phyloP scores from a whole-genome alignment of 108 stramenopile species.

The Cyclotella sp. region DNA sequence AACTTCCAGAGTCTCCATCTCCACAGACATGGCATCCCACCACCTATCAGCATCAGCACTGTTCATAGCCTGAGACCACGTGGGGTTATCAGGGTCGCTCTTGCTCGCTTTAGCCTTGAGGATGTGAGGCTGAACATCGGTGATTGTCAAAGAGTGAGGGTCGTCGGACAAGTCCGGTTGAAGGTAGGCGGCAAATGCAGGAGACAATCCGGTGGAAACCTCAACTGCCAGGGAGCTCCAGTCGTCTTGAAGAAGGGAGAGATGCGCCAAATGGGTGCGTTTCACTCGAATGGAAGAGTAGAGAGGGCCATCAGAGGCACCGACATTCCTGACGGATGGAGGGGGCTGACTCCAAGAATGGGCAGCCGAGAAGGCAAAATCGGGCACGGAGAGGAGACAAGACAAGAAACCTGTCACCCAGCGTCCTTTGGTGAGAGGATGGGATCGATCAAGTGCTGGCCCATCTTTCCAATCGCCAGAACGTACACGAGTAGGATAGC shows the following conservation, averaged over 20 bases:
- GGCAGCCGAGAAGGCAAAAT: not conserved
- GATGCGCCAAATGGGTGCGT: not conserved
- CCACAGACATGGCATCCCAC: not conserved
- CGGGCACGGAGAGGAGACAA: not conserved
- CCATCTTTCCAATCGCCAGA: not conserved
- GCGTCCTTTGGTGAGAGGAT: not conserved
- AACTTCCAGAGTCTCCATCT: not conserved
- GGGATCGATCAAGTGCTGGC: not conserved
- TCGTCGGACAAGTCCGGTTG: not conserved
- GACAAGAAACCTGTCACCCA: not conserved
- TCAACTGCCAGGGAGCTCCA: not conserved
- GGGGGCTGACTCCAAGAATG: not conserved
- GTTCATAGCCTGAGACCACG: not conserved
- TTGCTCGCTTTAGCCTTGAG: not conserved
- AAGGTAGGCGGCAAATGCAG: not conserved
- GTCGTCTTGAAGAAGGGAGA: conserved; percentile 2
- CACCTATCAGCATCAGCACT: not conserved
- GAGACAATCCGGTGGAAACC: not conserved
- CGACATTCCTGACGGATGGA: not conserved
- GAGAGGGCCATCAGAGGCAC: not conserved
- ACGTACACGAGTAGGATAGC: not conserved
- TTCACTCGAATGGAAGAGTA: not conserved
- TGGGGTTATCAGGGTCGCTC: not conserved
- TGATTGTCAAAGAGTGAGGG: not conserved
- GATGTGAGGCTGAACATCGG: not conserved